Conservation (phyloP, 371 early-diverging fungal species). For the Parasitella parasitica region DNA sequence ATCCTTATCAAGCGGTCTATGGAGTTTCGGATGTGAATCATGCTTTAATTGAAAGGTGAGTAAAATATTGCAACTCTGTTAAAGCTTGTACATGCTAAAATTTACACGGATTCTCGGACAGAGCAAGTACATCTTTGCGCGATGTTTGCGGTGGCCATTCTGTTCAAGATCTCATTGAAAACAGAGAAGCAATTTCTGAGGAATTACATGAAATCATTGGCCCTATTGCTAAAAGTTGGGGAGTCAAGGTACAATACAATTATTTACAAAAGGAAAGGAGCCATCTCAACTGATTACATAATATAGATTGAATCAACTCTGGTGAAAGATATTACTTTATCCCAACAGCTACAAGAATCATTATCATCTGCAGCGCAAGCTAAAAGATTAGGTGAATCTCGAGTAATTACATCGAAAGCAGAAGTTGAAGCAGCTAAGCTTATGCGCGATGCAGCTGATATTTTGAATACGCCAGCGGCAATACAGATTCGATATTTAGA, state of each 20-base stretch:
- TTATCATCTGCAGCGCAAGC: slow-evolving; percentile 89
- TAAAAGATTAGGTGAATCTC: slow-evolving; percentile 83
- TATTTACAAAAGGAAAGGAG: neutral
- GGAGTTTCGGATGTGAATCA: slow-evolving; percentile 71
- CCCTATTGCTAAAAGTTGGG: slow-evolving; percentile 60
- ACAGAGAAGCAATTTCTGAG: slow-evolving; percentile 82
- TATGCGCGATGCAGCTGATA: slow-evolving; percentile 89
- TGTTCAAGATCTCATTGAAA: slow-evolving; percentile 79
- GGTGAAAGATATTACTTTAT: slow-evolving; percentile 85
- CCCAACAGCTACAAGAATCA: slow-evolving; percentile 73
- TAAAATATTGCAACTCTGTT: neutral
- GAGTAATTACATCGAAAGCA: slow-evolving; percentile 88
- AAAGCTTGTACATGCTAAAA: no score
- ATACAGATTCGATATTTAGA: slow-evolving; percentile 89
- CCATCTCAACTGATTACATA: neutral
- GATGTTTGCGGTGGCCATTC: slow-evolving; percentile 62
- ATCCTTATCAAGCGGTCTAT: slow-evolving; percentile 81
- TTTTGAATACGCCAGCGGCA: slow-evolving; percentile 71
- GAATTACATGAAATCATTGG: slow-evolving; percentile 78
- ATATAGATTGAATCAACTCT: slow-evolving; percentile 69
- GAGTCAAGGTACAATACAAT: slow-evolving; percentile 53
- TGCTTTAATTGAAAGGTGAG: slow-evolving; percentile 75
- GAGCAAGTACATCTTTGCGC: slow-evolving; percentile 70
- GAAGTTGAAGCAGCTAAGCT: slow-evolving; percentile 91
- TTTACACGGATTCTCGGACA: no score